Evolutionary conservation across 352 stramenopile genomes (phyloP).

Genomic region (Phytophthora europaea): DNA sequence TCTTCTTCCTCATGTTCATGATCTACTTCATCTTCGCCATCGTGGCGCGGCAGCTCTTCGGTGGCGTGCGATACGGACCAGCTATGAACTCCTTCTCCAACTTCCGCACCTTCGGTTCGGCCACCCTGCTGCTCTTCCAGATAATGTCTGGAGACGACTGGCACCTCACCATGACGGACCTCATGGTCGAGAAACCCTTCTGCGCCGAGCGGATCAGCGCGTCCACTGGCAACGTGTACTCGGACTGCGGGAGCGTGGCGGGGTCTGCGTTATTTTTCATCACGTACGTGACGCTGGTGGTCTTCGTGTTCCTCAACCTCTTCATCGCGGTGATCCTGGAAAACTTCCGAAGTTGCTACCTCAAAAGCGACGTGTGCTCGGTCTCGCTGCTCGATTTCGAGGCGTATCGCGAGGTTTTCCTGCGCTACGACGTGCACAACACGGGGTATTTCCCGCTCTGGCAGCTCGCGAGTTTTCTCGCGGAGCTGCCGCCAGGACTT

Average conservation of each 20-base stretch:
- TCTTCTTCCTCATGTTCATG: constrained; percentile 86
- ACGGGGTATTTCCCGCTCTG: constrained; percentile 71
- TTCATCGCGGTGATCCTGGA: constrained; percentile 88
- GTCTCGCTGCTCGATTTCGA: constrained; percentile 86
- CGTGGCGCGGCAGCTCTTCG: constrained; percentile 80
- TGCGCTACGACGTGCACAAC: constrained; percentile 65
- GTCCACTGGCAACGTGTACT: constrained; percentile 50
- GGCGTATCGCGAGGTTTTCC: constrained; percentile 75
- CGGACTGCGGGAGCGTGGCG: constrained; percentile 65
- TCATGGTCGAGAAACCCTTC: constrained; percentile 66
- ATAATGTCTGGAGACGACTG: constrained; percentile 88
- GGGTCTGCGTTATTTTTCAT: constrained; percentile 71
- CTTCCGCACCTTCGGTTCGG: constrained; percentile 72
- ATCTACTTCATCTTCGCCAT: constrained; percentile 89
- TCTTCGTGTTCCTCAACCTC: constrained; percentile 87
- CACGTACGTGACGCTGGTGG: constrained; percentile 78
- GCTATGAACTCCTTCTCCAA: constrained; percentile 79
- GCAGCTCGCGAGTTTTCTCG: constrained; percentile 69
- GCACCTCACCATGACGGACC: constrained; percentile 87
- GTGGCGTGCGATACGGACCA: constrained; percentile 63
- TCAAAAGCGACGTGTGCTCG: constrained; percentile 78
- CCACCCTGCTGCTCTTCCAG: constrained; percentile 78
- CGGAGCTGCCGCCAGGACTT: constrained; percentile 63
- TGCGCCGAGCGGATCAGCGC: constrained; percentile 58
- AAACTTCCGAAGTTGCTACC: constrained; percentile 85